A percentile compares a stretch with the other conserved stretches of the same genome.
These are phyloP conservation scores for Brasenia schreberi DNA, from an alignment of 164 flowering plant genomes.

Conservation along the genomic window DNA sequence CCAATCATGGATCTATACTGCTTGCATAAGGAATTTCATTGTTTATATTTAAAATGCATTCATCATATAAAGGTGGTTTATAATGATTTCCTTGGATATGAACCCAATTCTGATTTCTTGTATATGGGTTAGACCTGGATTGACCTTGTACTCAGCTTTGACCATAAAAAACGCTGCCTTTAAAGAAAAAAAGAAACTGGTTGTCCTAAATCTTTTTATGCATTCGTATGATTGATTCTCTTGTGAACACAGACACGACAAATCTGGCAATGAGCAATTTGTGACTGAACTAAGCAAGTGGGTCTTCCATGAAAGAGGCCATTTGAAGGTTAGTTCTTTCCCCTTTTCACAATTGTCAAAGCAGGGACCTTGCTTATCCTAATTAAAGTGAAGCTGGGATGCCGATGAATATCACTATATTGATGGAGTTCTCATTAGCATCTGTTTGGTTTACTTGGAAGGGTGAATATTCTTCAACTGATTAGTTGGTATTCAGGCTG, in stretches of 20 bases:
- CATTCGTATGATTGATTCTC: neutral
- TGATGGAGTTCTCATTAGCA: too few species aligned
- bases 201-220: too few species aligned
- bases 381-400: neutral
- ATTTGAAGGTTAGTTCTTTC: constrained; percentile 65
- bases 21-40: too few species aligned
- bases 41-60: too few species aligned
- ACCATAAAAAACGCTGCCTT: neutral
- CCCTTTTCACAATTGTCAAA: neutral
- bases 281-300: constrained; percentile 90
- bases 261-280: constrained; percentile 95
- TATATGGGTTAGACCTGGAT: neutral
- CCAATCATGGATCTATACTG: too few species aligned
- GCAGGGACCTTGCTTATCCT: neutral
- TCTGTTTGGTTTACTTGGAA: neutral
- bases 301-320: constrained; percentile 98
- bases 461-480: neutral
- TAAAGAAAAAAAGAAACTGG: neutral
- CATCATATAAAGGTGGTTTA: too few species aligned
- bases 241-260: constrained; percentile 49
- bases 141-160: neutral
- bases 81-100: too few species aligned
- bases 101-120: neutral
- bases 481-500: constrained; percentile 34
- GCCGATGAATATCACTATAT: too few species aligned